These are phyloP conservation scores for Epichloe brachyelytri DNA, from an alignment of 2,329 filamentous ascomycete species.

Conservation along the genomic window DNA sequence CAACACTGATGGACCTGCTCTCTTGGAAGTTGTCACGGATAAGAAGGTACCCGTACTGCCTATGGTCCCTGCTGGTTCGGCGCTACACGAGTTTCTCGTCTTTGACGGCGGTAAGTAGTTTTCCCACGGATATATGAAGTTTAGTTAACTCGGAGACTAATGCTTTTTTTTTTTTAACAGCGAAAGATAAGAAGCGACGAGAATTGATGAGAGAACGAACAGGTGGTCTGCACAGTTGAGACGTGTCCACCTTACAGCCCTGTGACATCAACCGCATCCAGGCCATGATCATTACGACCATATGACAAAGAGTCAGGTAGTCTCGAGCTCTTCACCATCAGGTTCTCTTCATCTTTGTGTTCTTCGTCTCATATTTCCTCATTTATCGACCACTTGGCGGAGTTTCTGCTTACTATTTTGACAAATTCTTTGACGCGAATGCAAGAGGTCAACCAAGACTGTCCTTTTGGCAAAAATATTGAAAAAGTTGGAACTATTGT, in stretches of 20 bases:
- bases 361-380: not conserved
- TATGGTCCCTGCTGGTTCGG: constrained; percentile 85
- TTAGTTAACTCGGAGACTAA: constrained; percentile 20
- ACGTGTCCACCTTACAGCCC: not conserved
- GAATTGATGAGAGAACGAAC: constrained; percentile 55
- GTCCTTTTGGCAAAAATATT: not conserved
- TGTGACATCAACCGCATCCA: not conserved
- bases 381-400: not conserved
- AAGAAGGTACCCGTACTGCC: constrained; percentile 89
- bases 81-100: constrained; percentile 75
- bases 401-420: not conserved
- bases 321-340: not conserved
- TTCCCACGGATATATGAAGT: not conserved
- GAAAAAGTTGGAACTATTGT: not conserved
- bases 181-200: constrained; percentile 54
- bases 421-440: constrained; percentile 1
- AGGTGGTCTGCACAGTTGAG: constrained; percentile 29
- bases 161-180: constrained; percentile 25
- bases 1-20: constrained; percentile 75
- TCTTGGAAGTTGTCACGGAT: constrained; percentile 86
- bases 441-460: too few species aligned
- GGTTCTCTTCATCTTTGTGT: not conserved
- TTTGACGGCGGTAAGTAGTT: constrained; percentile 20
- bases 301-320: too few species aligned
- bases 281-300: not conserved